Percentiles rank a stretch among this genome's conserved stretches.
Conservation (phyloP, 768 basidiomycete genomes). For the Asterophora lycoperdoides region DNA sequence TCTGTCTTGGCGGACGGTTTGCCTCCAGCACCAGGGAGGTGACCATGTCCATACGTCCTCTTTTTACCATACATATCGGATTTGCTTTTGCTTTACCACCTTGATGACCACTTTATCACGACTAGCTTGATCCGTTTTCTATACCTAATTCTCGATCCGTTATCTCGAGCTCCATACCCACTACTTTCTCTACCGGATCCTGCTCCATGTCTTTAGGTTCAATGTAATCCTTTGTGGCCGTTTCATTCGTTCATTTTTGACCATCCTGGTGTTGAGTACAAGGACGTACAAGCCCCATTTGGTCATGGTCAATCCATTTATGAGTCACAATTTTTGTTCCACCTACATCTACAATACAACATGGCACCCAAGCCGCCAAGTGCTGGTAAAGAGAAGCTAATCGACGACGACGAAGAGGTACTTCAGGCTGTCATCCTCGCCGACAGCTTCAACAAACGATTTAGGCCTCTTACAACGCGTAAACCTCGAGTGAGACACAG, state of each 20-base stretch:
- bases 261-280: not conserved
- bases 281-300: slow-evolving; percentile 12
- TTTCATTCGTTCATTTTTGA: slow-evolving; percentile 5
- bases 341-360: slow-evolving; percentile 7
- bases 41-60: slow-evolving; percentile 21
- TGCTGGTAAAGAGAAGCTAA: slow-evolving; percentile 57
- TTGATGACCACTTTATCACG: slow-evolving; percentile 57
- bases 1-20: slow-evolving; percentile 24
- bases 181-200: slow-evolving; percentile 54
- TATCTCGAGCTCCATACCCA: slow-evolving; percentile 54
- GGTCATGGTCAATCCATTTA: slow-evolving; percentile 10
- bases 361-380: slow-evolving; percentile 66
- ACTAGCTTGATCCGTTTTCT: slow-evolving; percentile 58
- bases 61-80: slow-evolving; percentile 53
- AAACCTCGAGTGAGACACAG: slow-evolving; percentile 71
- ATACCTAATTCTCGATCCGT: slow-evolving; percentile 69
- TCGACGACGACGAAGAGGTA: slow-evolving; percentile 75
- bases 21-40: not conserved
- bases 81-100: slow-evolving; percentile 44
- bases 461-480: slow-evolving; percentile 82
- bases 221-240: slow-evolving; percentile 49
- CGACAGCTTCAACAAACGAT: slow-evolving; percentile 93
- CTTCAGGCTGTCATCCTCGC: slow-evolving; percentile 94
- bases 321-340: slow-evolving; percentile 23
- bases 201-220: slow-evolving; percentile 53